phyloP scores from a whole-genome alignment of 257 asterid genomes.

The Solanum ossicruentum region DNA sequence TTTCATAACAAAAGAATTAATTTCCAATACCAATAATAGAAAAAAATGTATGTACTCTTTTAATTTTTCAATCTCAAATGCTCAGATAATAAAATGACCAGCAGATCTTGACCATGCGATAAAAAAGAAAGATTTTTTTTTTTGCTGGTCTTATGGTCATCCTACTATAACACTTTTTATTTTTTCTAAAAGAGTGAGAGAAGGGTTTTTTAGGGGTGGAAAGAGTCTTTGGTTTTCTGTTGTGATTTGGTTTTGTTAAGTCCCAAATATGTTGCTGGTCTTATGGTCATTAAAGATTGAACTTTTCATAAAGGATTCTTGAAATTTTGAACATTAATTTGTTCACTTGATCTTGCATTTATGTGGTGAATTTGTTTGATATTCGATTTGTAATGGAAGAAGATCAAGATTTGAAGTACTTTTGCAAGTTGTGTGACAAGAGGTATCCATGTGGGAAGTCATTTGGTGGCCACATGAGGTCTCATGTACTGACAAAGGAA shows the following conservation, averaged over 20 bases:
- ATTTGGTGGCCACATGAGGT: slow-evolving; percentile 82
- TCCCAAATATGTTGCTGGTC: not conserved
- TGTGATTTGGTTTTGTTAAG: not conserved
- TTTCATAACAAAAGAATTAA: not conserved
- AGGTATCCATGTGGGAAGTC: slow-evolving; percentile 79
- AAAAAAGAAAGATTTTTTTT: not conserved
- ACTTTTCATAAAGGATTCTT: not conserved
- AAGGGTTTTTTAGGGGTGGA: not conserved
- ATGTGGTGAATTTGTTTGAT: not conserved
- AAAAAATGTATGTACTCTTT: not conserved
- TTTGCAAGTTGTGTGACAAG: slow-evolving; percentile 63
- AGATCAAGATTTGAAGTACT: slow-evolving; percentile 41
- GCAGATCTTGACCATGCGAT: not conserved
- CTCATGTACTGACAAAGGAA: slow-evolving; percentile 50
- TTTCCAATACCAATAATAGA: not conserved
- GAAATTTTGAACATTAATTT: not conserved
- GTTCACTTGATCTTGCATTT: not conserved
- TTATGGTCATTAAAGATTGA: not conserved
- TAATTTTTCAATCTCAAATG: not conserved
- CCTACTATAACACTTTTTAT: not conserved
- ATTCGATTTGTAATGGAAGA: slow-evolving; percentile 25
- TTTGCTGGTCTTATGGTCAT: not conserved
- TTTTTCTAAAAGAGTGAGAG: not conserved
- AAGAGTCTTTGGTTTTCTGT: slow-evolving; percentile 5
- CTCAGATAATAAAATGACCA: not conserved